Percentiles rank a stretch among this genome's conserved stretches.
Evolutionary conservation across 176 grass and related monocot species (phyloP).

Genomic region (Chloris gayana): DNA sequence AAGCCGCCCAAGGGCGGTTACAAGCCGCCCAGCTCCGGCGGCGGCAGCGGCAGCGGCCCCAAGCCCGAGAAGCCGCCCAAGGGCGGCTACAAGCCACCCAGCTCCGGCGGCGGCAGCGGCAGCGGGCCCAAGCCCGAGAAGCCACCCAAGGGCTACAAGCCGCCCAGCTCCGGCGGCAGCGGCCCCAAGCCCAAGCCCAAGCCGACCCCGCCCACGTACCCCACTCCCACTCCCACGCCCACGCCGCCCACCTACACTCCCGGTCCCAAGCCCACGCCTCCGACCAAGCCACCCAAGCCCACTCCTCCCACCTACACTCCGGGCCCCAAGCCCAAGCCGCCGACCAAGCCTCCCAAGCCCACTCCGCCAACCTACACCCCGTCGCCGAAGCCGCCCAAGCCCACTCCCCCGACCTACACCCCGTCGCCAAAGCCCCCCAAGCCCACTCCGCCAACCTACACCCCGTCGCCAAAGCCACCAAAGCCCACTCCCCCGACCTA

Average conservation of each 20-base stretch:
- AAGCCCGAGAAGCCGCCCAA: constrained; percentile 22
- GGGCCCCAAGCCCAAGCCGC: neutral
- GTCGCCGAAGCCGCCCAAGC: neutral
- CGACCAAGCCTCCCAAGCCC: neutral
- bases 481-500: neutral
- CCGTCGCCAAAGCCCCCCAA: accelerated
- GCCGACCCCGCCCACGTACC: neutral
- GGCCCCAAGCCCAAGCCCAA: constrained; percentile 27
- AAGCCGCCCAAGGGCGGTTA: too few relatives aligned
- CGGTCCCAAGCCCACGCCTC: too few relatives aligned
- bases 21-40: neutral
- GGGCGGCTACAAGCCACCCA: too few relatives aligned
- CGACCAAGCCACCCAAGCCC: neutral
- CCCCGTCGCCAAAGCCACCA: neutral
- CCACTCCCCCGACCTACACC: constrained; percentile 17
- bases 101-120: neutral
- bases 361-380: neutral
- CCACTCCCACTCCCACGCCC: neutral
- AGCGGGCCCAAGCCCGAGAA: constrained; percentile 44
- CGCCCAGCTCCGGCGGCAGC: neutral
- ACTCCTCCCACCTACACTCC: neutral
- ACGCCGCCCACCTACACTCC: neutral
- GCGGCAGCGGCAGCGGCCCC: constrained; percentile 3
- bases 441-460: neutral
- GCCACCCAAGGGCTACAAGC: constrained; percentile 41